Percentiles rank a stretch among this genome's conserved stretches.
Evolutionary conservation across 1,284 basidiomycete species (phyloP).

Genomic region (Boletellus dicymbophilus): DNA sequence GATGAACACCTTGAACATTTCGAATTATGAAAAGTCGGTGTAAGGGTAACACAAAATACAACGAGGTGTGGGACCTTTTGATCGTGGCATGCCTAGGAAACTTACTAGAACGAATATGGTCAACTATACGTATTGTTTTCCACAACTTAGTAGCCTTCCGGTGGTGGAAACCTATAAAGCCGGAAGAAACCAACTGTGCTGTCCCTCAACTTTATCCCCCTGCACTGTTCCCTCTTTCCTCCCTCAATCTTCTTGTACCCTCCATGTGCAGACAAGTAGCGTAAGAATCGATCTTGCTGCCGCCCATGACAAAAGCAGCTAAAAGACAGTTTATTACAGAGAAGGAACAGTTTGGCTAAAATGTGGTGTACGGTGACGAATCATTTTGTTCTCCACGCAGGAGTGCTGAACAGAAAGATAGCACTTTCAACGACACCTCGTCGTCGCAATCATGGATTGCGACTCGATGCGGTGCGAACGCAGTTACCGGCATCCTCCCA

Average conservation of each 20-base stretch:
- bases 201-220: conserved; percentile 18
- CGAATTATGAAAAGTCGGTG: conserved; percentile 11
- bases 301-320: conserved; percentile 4
- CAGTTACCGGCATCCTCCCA: conserved; percentile 58
- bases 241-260: conserved; percentile 1
- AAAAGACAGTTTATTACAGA: conserved; percentile 36
- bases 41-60: conserved; percentile 22
- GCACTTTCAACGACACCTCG: conserved; percentile 74
- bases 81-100: conserved; percentile 20
- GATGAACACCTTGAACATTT: conserved; percentile 28
- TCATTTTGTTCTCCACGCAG: conserved; percentile 3
- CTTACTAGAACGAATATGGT: conserved; percentile 29
- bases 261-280: conserved; percentile 59
- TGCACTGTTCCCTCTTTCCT: conserved; percentile 1
- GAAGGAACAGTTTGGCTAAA: conserved; percentile 71
- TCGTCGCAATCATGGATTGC: conserved; percentile 71
- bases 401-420: conserved; percentile 27
- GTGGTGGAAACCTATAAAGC: conserved; percentile 31
- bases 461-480: conserved; percentile 58
- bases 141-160: conserved; percentile 26
- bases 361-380: conserved; percentile 54
- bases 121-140: conserved; percentile 31
- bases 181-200: conserved; percentile 4
- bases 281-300: conserved; percentile 36
- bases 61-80: conserved; percentile 31